phyloP scores from a whole-genome alignment of 164 flowering plant genomes.

The Saururus chinensis region DNA sequence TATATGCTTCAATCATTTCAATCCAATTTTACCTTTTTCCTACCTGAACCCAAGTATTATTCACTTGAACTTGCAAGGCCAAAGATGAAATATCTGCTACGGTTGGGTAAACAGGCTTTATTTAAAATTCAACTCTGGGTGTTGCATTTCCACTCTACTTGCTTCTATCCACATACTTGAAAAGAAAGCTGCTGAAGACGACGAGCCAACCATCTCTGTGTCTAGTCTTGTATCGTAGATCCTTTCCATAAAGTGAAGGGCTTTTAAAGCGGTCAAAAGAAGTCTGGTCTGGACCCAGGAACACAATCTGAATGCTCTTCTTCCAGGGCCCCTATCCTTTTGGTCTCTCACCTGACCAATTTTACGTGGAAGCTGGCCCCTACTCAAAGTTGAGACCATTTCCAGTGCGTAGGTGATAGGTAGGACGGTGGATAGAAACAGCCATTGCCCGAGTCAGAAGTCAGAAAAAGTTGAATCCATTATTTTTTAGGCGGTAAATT shows the following conservation, averaged over 20 bases:
- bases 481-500: no score
- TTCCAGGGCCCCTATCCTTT: not conserved
- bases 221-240: slow-evolving; percentile 4
- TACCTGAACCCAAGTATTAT: no score
- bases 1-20: not conserved
- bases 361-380: not conserved
- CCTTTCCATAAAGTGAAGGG: slow-evolving; percentile 1
- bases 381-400: not conserved
- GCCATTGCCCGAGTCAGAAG: no score
- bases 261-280: slow-evolving; percentile 7
- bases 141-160: not conserved
- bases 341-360: not conserved
- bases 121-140: not conserved
- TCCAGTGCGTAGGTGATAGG: no score
- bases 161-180: not conserved
- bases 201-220: slow-evolving; percentile 4
- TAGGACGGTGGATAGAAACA: no score
- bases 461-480: no score
- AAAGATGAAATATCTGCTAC: no score
- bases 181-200: slow-evolving; percentile 2
- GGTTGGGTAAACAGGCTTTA: no score
- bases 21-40: no score
- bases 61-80: no score
- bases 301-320: slow-evolving; percentile 6
- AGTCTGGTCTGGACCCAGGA: not conserved